Evolutionary conservation across 306 rosid species (phyloP).

Genomic region (Cucumis hystrix): DNA sequence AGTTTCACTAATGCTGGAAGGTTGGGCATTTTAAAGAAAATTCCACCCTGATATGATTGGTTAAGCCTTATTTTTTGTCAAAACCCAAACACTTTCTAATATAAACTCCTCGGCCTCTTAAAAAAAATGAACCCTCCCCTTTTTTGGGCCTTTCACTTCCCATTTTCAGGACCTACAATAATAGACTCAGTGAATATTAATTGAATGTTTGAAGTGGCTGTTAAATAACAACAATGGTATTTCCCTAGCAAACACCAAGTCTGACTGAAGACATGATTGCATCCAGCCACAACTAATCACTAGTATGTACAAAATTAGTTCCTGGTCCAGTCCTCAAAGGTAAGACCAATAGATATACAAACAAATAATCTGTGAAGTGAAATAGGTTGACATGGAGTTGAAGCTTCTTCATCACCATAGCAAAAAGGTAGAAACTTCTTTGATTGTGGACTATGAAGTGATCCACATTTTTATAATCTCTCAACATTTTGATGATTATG

Average conservation of each 20-base stretch:
- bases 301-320: slow-evolving; percentile 8
- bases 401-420: background rate
- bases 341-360: slow-evolving; percentile 10
- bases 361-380: background rate
- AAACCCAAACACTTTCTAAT: background rate
- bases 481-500: background rate
- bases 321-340: background rate
- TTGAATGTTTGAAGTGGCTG: background rate
- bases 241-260: slow-evolving; percentile 21
- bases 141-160: background rate
- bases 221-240: background rate
- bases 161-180: background rate
- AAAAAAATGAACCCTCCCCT: background rate
- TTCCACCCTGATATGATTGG: background rate
- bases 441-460: background rate
- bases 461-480: background rate
- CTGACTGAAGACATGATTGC: slow-evolving; percentile 6
- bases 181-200: background rate
- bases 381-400: background rate
- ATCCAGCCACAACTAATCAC: background rate
- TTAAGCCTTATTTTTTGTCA: background rate
- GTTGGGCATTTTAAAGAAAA: background rate
- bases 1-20: no score
- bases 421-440: slow-evolving; percentile 4
- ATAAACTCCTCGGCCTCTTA: background rate